Conservation (phyloP, 371 early-diverging fungal species). For the Syncephalis plumigaleata region DNA sequence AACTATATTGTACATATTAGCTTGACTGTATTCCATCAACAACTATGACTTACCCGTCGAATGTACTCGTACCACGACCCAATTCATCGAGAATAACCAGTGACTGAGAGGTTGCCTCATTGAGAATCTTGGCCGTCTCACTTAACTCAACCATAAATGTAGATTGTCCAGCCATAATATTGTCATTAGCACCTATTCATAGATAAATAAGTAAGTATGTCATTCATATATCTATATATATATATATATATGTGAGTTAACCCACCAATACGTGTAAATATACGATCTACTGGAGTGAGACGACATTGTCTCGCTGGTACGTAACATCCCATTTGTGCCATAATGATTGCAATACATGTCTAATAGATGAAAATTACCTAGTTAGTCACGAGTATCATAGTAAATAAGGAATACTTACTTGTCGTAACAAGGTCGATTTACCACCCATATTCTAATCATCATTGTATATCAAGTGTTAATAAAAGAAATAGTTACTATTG, state of each 20-base stretch:
- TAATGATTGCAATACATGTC: constrained; percentile 90
- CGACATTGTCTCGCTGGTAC: constrained; percentile 75
- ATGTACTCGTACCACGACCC: constrained; percentile 97
- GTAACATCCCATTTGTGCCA: constrained; percentile 97
- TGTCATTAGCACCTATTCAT: constrained; percentile 78
- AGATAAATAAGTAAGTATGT: constrained; percentile 1
- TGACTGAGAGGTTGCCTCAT: constrained; percentile 83
- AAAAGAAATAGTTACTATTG: too few species aligned
- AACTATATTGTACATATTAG: constrained; percentile 15
- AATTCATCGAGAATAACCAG: constrained; percentile 99
- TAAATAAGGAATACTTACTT: constrained; percentile 19
- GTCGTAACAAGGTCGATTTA: constrained; percentile 93
- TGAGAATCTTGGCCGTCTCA: constrained; percentile 91
- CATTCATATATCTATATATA: background rate
- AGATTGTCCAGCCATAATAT: constrained; percentile 91
- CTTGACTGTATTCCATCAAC: background rate
- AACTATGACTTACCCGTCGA: constrained; percentile 57
- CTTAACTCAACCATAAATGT: constrained; percentile 98
- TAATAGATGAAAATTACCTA: constrained; percentile 13
- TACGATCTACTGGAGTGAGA: constrained; percentile 84
- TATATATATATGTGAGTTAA: background rate
- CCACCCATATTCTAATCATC: constrained; percentile 62
- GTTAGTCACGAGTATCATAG: too few species aligned
- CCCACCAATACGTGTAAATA: constrained; percentile 85
- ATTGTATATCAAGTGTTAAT: too few species aligned